These are phyloP conservation scores for Miamiensis avidus DNA, from an alignment of 169 alveolate species.

Conservation along the genomic window DNA sequence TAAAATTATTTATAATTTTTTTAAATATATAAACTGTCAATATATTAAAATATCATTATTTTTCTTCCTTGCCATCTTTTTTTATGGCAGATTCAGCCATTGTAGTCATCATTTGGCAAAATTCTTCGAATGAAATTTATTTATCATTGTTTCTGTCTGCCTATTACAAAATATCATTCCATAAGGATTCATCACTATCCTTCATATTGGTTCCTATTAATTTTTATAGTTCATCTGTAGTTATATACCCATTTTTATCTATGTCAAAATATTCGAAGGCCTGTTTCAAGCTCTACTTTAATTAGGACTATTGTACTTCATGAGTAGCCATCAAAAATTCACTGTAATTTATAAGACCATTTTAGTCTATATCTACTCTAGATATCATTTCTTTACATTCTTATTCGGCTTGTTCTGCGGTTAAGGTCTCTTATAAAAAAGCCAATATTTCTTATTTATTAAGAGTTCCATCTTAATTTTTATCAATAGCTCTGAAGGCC, in stretches of 20 bases:
- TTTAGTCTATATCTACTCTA: slow-evolving; percentile 2
- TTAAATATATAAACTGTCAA: no score
- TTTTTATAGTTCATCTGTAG: slow-evolving; percentile 15
- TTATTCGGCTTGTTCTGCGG: slow-evolving; percentile 4
- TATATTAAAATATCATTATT: no score
- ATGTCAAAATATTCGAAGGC: slow-evolving; percentile 29
- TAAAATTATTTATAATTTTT: no score
- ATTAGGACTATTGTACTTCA: background rate
- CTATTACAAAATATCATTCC: background rate
- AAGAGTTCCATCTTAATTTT: slow-evolving; percentile 54
- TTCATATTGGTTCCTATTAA: slow-evolving; percentile 2
- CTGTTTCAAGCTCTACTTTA: background rate
- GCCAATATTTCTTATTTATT: slow-evolving; percentile 42
- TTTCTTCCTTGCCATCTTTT: no score
- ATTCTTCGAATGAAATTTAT: background rate
- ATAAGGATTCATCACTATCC: background rate
- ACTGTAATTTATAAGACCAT: slow-evolving; percentile 16
- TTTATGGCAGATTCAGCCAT: no score
- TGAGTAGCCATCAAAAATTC: slow-evolving; percentile 18
- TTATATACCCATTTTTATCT: slow-evolving; percentile 28
- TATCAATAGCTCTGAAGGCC: slow-evolving; percentile 58
- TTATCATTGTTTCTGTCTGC: background rate
- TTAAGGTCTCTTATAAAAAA: slow-evolving; percentile 17
- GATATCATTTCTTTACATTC: slow-evolving; percentile 16
- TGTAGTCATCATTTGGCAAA: background rate